These are phyloP conservation scores for Funneliformis geosporum DNA, from an alignment of 192 early-diverging fungal genomes.

Conservation along the genomic window DNA sequence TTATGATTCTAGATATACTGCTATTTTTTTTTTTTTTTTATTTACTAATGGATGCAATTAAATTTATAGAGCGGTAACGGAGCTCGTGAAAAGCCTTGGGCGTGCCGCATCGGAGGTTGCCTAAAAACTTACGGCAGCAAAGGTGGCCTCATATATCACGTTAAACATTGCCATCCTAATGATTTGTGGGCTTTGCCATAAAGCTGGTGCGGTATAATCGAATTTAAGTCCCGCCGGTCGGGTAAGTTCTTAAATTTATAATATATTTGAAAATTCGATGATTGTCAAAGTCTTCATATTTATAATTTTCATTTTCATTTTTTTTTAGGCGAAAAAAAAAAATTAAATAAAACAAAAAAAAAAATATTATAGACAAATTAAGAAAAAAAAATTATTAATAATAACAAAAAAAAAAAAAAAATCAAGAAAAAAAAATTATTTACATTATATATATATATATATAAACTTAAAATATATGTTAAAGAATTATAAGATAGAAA, in stretches of 20 bases:
- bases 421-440: no score
- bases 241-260: background rate
- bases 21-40: background rate
- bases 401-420: background rate
- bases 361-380: background rate
- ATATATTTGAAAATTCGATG: background rate
- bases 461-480: background rate
- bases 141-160: conserved; percentile 46
- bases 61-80: background rate
- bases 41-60: background rate
- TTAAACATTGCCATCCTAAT: conserved; percentile 33
- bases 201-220: background rate
- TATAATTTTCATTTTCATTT: background rate
- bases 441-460: background rate
- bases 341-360: background rate
- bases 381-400: no score
- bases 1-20: background rate
- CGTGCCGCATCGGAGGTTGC: conserved; percentile 41
- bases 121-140: conserved; percentile 44
- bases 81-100: conserved; percentile 35
- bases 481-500: background rate
- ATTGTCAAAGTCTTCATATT: background rate
- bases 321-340: background rate
- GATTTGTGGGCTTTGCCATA: conserved; percentile 25
- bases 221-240: background rate